Evolutionary conservation across 208 protist species (phyloP), one percentile per base, ranked within the genome.

Genomic region (Trypanosoma theileri): DNA sequence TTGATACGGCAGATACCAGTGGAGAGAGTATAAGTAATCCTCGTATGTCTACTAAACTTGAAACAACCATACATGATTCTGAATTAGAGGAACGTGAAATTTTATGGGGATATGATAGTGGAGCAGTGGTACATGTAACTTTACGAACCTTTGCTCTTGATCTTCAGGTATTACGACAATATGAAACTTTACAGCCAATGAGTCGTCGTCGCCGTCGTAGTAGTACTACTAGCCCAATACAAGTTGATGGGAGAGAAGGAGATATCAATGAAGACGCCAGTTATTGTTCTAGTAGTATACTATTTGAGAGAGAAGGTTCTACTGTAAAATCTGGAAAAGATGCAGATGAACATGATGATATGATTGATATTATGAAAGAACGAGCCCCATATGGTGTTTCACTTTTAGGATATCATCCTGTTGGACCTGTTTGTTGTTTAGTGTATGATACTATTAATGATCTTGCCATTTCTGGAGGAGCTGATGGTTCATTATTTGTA

Each of bases 341-440:
- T 55, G 16, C 44, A 0, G 24, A 65, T 16, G 59, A 60, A 16
- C 10, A 19, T 28, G 50, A 56, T 19, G 42, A 54, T 12, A 28
- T 21, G 59, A 24, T 66, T 11, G 7, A 24, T 21, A 35, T 14
- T 50, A 22, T 63, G 45, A 41, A 19, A 41, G 57, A 71, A 24
- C 41, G 54, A 8, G 50, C 67, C 2, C 81, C 77, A 11, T 10
- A 45, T 28, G 81, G 81, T 9, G 64, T 88, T 28, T 73, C 72
- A 35, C 53, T 88, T 13, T 70, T 81, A 8, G 78, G 79, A 6
- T 84, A 82, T 61, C 82, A 84, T 53, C 16, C 22, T 22, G 24
- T 60, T 8, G 79, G 78, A 12, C 19, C 13, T 7, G 75, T 81
- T 2, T 59, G 50, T n/a, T 66, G 52, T 60, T 56, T 77, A 2